These are phyloP conservation scores for Monsonia emarginata DNA, from an alignment of 441 rosid species.

Conservation along the genomic window DNA sequence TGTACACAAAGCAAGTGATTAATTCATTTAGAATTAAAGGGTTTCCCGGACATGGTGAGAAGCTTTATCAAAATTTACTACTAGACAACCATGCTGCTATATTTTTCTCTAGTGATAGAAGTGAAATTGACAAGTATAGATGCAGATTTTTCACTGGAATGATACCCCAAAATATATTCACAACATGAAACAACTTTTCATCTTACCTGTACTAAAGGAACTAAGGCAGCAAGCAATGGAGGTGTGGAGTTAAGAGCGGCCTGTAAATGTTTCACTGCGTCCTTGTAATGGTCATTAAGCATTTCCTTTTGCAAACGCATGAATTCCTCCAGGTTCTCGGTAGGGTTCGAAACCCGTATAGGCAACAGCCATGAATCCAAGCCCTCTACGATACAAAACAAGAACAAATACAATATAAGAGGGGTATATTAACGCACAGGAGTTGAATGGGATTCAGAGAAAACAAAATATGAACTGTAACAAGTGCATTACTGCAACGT, in stretches of 20 bases:
- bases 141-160: neutral
- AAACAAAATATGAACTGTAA: neutral
- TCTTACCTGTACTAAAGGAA: conserved; percentile 67
- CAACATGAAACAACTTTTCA: neutral
- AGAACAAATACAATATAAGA: conserved; percentile 12
- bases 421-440: neutral
- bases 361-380: conserved; percentile 75
- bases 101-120: neutral
- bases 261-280: conserved; percentile 51
- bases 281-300: conserved; percentile 37
- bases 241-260: conserved; percentile 36
- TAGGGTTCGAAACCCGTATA: conserved; percentile 32
- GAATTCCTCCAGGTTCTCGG: conserved; percentile 28
- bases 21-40: neutral
- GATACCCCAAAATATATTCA: neutral
- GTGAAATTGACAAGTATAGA: neutral
- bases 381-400: conserved; percentile 29
- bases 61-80: neutral
- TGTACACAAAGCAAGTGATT: neutral
- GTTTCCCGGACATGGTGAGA: neutral
- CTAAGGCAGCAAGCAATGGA: conserved; percentile 40
- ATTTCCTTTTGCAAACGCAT: conserved; percentile 20
- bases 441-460: neutral
- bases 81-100: neutral
- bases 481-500: neutral